Base-by-base conservation (phyloP, 2,329 filamentous ascomycete species). In the Teratosphaeria destructans region DNA sequence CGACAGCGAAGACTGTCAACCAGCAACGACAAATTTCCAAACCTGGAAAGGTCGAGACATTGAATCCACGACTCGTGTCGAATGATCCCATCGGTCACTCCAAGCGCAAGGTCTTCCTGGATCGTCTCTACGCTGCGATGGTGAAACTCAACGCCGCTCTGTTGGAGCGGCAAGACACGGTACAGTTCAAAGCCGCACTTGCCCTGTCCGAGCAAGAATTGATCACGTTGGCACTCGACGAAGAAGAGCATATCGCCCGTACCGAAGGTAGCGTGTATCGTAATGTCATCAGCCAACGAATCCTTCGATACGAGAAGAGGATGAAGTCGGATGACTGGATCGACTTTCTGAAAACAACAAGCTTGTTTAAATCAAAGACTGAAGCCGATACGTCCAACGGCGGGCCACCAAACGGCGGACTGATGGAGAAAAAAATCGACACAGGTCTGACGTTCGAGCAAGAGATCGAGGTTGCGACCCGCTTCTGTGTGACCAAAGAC, bases 201-300 rank as follows among this genome's bases (percentile, higher is more conserved):
- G 68, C 85, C 16, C 72, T 90, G 54, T 82, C 81, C 1, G 78
- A 84, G 1, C 84, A 89, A 68, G 82, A 86, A 54, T 77, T 92
- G 26, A 87, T 91, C 62, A 82, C 81, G 64, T 78, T 84, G 62
- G 83, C 85, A 0, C 76, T 93, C 1, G 87, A 93, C 65, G 85
- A 92, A 61, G 95, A 99, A 74, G 85, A 95, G 70, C 82, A 82
- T 39, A 77, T 84, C 7, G 91, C 91, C 1, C 79, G 78, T 12
- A 84, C 86, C 16, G 86, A 86, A 61, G 76, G 81, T 1, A 74
- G 81, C 0, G 84, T 97, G 32, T 99, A 99, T 69, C 78, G 82
- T 7, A 96, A 95, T 67, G 78, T 91, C 29, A 84, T 97, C 72
- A 95, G 92, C 70, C 88, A 90, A 64, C 85, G 85, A 37, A 87